phyloP scores from a whole-genome alignment of 257 asterid species.

The Solanum tacnaense region DNA sequence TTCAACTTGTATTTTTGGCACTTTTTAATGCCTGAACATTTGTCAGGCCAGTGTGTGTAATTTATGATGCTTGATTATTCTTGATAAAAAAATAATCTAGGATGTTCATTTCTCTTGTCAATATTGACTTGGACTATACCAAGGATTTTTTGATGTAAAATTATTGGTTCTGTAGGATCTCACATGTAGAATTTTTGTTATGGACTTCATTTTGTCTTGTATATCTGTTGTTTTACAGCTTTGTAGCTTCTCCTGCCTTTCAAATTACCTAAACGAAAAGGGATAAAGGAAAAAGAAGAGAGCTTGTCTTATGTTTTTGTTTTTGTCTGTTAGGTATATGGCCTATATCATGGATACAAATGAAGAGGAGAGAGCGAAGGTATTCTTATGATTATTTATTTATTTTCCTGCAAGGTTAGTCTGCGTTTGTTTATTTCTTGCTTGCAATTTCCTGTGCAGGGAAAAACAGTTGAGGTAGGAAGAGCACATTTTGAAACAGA shows the following conservation, averaged over 20 bases:
- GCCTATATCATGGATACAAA: constrained; percentile 98
- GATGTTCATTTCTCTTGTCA: neutral
- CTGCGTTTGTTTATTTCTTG: neutral
- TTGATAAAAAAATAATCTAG: neutral
- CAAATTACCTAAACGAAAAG: neutral
- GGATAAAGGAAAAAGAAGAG: neutral
- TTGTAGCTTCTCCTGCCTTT: neutral
- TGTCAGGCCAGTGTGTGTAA: neutral
- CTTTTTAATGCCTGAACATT: neutral
- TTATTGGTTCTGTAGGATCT: neutral
- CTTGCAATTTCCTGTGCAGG: constrained; percentile 28
- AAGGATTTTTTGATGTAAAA: neutral
- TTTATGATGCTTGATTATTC: neutral
- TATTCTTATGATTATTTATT: constrained; percentile 6
- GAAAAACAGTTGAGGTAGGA: constrained; percentile 97
- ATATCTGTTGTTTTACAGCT: neutral
- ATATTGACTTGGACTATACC: neutral
- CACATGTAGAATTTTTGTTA: neutral
- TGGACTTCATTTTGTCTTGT: neutral
- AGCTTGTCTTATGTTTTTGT: neutral
- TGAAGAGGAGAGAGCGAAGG: constrained; percentile 97
- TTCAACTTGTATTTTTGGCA: neutral
- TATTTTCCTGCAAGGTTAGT: neutral
- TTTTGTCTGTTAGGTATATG: constrained; percentile 61
- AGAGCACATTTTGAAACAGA: constrained; percentile 98